Evolutionary conservation across 768 basidiomycete species (phyloP).

Genomic region (Royoungia palumana): DNA sequence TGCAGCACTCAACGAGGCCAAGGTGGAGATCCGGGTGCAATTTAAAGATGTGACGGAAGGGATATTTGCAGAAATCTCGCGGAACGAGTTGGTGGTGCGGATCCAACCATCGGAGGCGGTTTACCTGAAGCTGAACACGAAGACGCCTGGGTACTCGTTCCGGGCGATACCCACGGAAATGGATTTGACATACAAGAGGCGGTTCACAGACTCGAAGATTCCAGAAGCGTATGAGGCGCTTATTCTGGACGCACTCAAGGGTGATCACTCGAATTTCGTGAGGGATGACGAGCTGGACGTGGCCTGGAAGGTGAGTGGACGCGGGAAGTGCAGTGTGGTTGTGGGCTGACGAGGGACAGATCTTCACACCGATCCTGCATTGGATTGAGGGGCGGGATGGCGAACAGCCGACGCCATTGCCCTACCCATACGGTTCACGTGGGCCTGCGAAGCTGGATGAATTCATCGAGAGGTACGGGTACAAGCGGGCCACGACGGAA

Average conservation of each 20-base stretch:
- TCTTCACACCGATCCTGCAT: slow-evolving; percentile 91
- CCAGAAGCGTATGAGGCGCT: slow-evolving; percentile 97
- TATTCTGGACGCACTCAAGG: slow-evolving; percentile 92
- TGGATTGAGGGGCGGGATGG: slow-evolving; percentile 87
- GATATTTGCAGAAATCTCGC: slow-evolving; percentile 93
- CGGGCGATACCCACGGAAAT: slow-evolving; percentile 94
- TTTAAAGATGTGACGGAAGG: slow-evolving; percentile 97
- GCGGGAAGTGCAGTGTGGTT: background rate
- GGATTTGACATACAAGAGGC: slow-evolving; percentile 96
- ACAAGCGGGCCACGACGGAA: slow-evolving; percentile 57
- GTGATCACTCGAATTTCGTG: slow-evolving; percentile 99
- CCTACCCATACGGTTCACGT: slow-evolving; percentile 92
- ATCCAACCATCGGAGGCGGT: slow-evolving; percentile 96
- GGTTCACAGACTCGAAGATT: slow-evolving; percentile 87
- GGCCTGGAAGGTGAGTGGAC: slow-evolving; percentile 84
- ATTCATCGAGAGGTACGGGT: slow-evolving; percentile 77
- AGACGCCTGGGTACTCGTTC: slow-evolving; percentile 88
- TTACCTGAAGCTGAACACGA: slow-evolving; percentile 95
- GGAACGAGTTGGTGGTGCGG: slow-evolving; percentile 96
- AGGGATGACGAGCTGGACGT: slow-evolving; percentile 95
- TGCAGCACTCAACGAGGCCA: slow-evolving; percentile 93
- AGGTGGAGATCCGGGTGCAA: slow-evolving; percentile 96
- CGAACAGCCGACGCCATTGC: slow-evolving; percentile 61
- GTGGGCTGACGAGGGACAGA: slow-evolving; percentile 43
- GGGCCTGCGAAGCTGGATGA: slow-evolving; percentile 83